These are phyloP conservation scores for Ilex paraguariensis DNA, from an alignment of 305 asterid species.

Conservation along the genomic window DNA sequence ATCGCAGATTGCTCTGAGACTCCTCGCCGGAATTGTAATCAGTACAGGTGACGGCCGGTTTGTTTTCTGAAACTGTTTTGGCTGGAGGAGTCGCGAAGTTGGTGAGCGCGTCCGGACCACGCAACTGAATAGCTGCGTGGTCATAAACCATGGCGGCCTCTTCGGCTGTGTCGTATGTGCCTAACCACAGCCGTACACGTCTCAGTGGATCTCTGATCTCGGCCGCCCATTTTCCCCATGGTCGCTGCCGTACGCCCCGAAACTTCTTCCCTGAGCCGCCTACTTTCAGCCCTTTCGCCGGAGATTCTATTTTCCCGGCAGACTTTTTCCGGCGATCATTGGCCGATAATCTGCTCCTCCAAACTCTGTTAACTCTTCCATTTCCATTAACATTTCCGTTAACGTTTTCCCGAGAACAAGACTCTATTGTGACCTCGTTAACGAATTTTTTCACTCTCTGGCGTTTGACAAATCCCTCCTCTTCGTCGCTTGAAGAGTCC, in stretches of 20 bases:
- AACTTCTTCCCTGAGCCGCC: conserved; percentile 34
- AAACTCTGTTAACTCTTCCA: conserved; percentile 15
- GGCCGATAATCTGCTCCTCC: conserved; percentile 15
- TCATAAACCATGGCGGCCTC: conserved; percentile 96
- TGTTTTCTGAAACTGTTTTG: background rate
- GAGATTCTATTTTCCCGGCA: conserved; percentile 18
- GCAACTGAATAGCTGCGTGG: conserved; percentile 78
- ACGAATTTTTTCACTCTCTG: conserved; percentile 53
- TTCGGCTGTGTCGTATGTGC: conserved; percentile 79
- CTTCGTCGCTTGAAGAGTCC: conserved; percentile 83
- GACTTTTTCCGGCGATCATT: conserved; percentile 32
- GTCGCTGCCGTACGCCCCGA: conserved; percentile 83
- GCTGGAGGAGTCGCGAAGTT: conserved; percentile 46
- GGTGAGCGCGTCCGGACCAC: conserved; percentile 81
- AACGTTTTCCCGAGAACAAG: conserved; percentile 17
- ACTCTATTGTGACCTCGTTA: conserved; percentile 56
- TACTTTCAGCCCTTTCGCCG: conserved; percentile 10
- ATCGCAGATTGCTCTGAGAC: conserved; percentile 41
- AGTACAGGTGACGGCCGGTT: conserved; percentile 17
- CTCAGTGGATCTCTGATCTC: conserved; percentile 79
- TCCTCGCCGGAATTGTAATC: conserved; percentile 70
- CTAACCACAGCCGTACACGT: conserved; percentile 78
- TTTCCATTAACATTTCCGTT: conserved; percentile 12
- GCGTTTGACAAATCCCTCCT: conserved; percentile 24
- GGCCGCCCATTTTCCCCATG: conserved; percentile 97